Percentiles rank a stretch among this genome's conserved stretches.
These are phyloP conservation scores for Gnetum montanum DNA, from an alignment of 75 land plant species.

Conservation along the genomic window DNA sequence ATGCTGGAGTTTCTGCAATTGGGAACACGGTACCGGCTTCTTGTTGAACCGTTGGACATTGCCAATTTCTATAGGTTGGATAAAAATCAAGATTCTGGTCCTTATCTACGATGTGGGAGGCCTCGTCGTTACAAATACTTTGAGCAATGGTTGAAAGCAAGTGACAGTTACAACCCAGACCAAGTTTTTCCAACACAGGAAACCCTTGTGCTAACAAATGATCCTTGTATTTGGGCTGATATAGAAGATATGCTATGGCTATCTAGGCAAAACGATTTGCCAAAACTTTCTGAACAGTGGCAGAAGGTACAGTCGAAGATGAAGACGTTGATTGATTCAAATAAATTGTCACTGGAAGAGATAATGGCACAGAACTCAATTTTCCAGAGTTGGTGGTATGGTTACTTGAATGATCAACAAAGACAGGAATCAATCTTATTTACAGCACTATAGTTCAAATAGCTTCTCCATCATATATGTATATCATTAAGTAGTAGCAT, in stretches of 20 bases:
- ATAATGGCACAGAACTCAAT: too few species aligned
- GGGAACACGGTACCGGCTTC: constrained; percentile 30
- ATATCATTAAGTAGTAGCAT: too few species aligned
- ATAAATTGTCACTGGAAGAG: constrained; percentile 19
- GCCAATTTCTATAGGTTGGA: constrained; percentile 55
- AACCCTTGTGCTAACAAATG: constrained; percentile 42
- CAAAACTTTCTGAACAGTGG: constrained; percentile 7
- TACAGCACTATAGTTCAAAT: too few species aligned
- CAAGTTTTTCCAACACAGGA: constrained; percentile 11
- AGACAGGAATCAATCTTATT: too few species aligned
- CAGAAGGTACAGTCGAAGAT: constrained; percentile 13
- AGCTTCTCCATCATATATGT: too few species aligned
- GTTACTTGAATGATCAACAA: too few species aligned
- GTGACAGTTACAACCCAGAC: constrained; percentile 1
- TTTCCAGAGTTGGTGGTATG: too few species aligned
- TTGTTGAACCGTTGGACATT: constrained; percentile 69
- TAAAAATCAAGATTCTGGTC: constrained; percentile 48
- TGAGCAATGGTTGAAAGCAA: constrained; percentile 40
- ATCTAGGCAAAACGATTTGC: neutral
- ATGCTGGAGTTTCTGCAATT: constrained; percentile 32
- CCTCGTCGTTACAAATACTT: constrained; percentile 39
- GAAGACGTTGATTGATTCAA: constrained; percentile 5
- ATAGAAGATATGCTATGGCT: constrained; percentile 28
- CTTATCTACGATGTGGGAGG: constrained; percentile 33
- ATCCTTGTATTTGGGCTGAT: constrained; percentile 60